Evolutionary conservation across 768 basidiomycete genomes (phyloP).

Genomic region (Coprinopsis sp.): DNA sequence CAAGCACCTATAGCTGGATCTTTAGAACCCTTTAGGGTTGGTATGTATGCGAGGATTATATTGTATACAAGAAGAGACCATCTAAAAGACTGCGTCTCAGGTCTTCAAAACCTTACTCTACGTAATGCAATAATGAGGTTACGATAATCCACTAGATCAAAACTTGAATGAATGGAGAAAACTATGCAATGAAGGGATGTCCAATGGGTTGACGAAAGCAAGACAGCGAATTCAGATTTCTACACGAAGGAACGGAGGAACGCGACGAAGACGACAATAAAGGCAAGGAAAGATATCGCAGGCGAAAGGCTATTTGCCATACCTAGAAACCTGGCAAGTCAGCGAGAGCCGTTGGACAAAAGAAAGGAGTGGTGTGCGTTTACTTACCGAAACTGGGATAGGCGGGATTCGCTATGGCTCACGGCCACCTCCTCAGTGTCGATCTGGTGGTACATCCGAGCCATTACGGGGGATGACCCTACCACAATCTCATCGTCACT

Average conservation of each 20-base stretch:
- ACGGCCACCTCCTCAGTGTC: not conserved
- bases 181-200: too few species aligned
- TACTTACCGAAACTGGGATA: conserved; percentile 20
- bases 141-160: not conserved
- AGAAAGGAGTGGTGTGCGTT: not conserved
- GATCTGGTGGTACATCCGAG: not conserved
- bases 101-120: not conserved
- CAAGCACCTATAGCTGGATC: too few species aligned
- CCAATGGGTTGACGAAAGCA: too few species aligned
- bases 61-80: not conserved
- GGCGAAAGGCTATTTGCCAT: too few species aligned
- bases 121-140: conserved; percentile 1
- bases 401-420: not conserved
- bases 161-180: not conserved
- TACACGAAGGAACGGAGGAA: not conserved
- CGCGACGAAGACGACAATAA: not conserved
- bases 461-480: conserved; percentile 6
- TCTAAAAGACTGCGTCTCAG: not conserved
- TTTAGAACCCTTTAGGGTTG: too few species aligned
- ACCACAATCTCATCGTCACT: conserved; percentile 12
- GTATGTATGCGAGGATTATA: too few species aligned
- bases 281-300: not conserved
- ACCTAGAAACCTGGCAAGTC: too few species aligned
- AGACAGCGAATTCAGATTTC: too few species aligned
- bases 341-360: not conserved